phyloP scores from a whole-genome alignment of 768 basidiomycete species.

The Phylloporus arenicola region DNA sequence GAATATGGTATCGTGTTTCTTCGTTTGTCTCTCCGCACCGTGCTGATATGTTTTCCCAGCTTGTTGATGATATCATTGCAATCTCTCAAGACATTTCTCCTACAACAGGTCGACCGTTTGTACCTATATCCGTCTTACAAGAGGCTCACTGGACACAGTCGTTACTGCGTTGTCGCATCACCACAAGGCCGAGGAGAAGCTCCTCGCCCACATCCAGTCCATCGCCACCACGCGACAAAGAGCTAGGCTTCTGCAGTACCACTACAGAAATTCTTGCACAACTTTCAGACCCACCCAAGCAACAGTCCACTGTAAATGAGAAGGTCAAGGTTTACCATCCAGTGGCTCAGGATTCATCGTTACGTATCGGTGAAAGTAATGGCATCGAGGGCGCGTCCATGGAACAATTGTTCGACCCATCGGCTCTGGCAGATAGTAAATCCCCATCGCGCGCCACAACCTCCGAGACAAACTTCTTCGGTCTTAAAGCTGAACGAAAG shows the following conservation, averaged over 20 bases:
- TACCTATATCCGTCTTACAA: conserved; percentile 62
- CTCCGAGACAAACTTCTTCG: conserved; percentile 59
- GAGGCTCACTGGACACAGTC: conserved; percentile 78
- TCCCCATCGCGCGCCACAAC: conserved; percentile 25
- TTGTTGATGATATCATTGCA: conserved; percentile 70
- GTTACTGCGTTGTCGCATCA: conserved; percentile 56
- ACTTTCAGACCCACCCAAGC: conserved; percentile 20
- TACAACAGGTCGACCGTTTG: conserved; percentile 61
- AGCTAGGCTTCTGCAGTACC: conserved; percentile 58
- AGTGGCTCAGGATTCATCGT: conserved; percentile 62
- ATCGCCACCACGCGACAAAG: conserved; percentile 43
- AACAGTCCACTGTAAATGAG: conserved; percentile 11
- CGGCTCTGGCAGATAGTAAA: conserved; percentile 20
- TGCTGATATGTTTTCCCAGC: conserved; percentile 36
- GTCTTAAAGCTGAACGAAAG: conserved; percentile 45
- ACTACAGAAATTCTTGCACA: conserved; percentile 46
- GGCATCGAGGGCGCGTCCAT: conserved; percentile 51
- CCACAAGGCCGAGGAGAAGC: conserved; percentile 27
- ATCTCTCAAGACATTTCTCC: conserved; percentile 76
- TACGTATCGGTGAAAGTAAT: conserved; percentile 68
- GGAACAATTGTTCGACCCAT: conserved; percentile 61
- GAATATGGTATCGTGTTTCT: conserved; percentile 60
- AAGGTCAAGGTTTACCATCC: conserved; percentile 50
- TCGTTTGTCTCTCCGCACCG: neutral
- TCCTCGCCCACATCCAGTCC: conserved; percentile 34